Base-by-base conservation (phyloP, 2,329 filamentous ascomycete species). In the Ophiosphaerella korrae region DNA sequence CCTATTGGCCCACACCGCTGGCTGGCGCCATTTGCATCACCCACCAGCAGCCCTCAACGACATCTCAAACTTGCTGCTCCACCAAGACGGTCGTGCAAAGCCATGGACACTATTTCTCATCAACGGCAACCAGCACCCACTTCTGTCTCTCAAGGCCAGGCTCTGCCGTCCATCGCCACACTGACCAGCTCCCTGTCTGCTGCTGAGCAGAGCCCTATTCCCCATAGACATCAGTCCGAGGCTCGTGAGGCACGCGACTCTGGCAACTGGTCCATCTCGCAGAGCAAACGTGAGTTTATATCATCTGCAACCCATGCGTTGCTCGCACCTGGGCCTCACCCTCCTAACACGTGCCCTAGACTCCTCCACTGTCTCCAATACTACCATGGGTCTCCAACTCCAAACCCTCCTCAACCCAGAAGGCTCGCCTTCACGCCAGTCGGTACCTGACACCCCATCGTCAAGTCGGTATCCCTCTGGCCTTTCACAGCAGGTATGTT, bases 241-340 rank as follows among this genome's bases (percentile, higher is more conserved):
- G 78, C 81, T 64, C 78, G 82, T 29, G 71, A 74, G 50, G 79
- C 81, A 61, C 79, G 82, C 52, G 82, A 84, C 66, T 84, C 82
- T 18, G 82, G 82, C 53, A 83, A 80, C 66, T 84, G 82, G 82
- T 83, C 82, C 45, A 80, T 83, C 62, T 80, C 82, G 52, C 82
- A 82, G 61, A 83, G 81, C 69, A 81, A 82, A 65, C 79, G 82
- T 83, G 72, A 67, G 68, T 53, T 24, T 23, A 29, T 48, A 21
- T 7, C 35, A 35, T 18, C 23, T 47, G 37, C 45, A 42, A 47
- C 33, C 18, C 46, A 54, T 38, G 39, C 41, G 42, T 16, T 38
- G n/a, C 33, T 29, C 34, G 21, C 32, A 36, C 40, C 7, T 18
- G 23, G 35, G 21, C 9, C 36, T 34, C 18, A 33, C 38, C 34